These are phyloP conservation scores for Gentiana macrophylla DNA, from an alignment of 257 asterid genomes.

Conservation along the genomic window DNA sequence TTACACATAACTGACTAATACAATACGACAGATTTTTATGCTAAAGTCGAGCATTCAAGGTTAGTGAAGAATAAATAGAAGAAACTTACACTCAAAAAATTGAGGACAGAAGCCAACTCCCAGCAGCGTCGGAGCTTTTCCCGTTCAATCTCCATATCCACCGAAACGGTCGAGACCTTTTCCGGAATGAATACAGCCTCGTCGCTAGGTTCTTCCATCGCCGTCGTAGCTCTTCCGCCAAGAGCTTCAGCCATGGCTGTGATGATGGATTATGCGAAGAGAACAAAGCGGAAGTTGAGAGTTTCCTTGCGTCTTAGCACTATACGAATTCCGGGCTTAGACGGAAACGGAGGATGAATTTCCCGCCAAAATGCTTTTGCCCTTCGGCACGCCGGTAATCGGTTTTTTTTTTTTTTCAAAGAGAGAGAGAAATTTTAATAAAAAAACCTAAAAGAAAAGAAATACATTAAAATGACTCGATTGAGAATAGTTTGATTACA, in stretches of 20 bases:
- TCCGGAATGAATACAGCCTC: constrained; percentile 12
- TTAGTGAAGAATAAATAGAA: background rate
- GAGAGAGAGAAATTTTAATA: too few species aligned
- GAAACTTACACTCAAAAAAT: constrained; percentile 55
- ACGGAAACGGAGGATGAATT: constrained; percentile 8
- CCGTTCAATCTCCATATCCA: constrained; percentile 30
- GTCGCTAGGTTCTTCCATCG: constrained; percentile 13
- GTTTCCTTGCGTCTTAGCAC: background rate
- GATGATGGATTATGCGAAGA: background rate
- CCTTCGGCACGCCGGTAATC: background rate
- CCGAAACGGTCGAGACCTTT: constrained; percentile 11
- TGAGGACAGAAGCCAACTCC: constrained; percentile 93
- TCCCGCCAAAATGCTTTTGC: constrained; percentile 36
- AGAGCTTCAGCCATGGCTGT: constrained; percentile 8
- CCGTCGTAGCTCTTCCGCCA: constrained; percentile 7
- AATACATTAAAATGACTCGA: too few species aligned
- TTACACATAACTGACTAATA: too few species aligned
- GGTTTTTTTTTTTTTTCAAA: background rate
- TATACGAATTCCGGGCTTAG: constrained; percentile 2
- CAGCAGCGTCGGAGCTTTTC: constrained; percentile 60
- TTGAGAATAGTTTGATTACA: too few species aligned
- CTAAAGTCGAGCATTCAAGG: background rate
- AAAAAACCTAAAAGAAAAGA: too few species aligned
- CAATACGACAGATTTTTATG: too few species aligned
- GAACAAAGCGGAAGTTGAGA: constrained; percentile 4